A percentile compares a stretch with the other conserved stretches of the same genome.
These are phyloP conservation scores for Pisolithus sp. DNA, from an alignment of 768 basidiomycete genomes.

Conservation along the genomic window DNA sequence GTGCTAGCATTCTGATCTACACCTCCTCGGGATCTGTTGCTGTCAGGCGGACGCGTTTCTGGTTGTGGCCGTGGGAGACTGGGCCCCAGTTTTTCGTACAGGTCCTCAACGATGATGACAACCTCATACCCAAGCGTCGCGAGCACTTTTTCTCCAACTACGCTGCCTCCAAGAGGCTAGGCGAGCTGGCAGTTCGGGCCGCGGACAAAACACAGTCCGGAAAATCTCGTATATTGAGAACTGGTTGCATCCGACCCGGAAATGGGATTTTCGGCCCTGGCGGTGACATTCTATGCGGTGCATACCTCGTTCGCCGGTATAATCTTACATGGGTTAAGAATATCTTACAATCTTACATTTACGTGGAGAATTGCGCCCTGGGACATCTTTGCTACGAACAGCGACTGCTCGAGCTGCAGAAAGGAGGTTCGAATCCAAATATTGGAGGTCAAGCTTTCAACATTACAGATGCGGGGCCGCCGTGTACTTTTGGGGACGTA, in stretches of 20 bases:
- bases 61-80: slow-evolving; percentile 72
- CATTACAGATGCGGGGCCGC: slow-evolving; percentile 59
- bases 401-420: slow-evolving; percentile 51
- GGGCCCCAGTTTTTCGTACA: slow-evolving; percentile 55
- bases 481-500: slow-evolving; percentile 57
- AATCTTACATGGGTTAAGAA: slow-evolving; percentile 60
- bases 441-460: slow-evolving; percentile 70
- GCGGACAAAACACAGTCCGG: slow-evolving; percentile 33
- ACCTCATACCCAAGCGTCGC: slow-evolving; percentile 44
- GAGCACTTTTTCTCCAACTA: slow-evolving; percentile 75
- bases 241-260: slow-evolving; percentile 72
- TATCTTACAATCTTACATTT: slow-evolving; percentile 57
- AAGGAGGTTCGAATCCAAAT: slow-evolving; percentile 44
- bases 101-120: slow-evolving; percentile 56
- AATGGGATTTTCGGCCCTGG: slow-evolving; percentile 73
- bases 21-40: slow-evolving; percentile 69
- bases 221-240: slow-evolving; percentile 39
- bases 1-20: slow-evolving; percentile 55
- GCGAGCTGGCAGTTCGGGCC: slow-evolving; percentile 43
- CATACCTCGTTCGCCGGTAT: slow-evolving; percentile 51
- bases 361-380: slow-evolving; percentile 71
- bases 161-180: slow-evolving; percentile 56
- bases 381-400: slow-evolving; percentile 71
- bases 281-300: slow-evolving; percentile 62
- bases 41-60: slow-evolving; percentile 51